Percentiles rank a stretch among this genome's conserved stretches.
phyloP scores from a whole-genome alignment of 257 asterid genomes.

The Gardenia jasminoides region DNA sequence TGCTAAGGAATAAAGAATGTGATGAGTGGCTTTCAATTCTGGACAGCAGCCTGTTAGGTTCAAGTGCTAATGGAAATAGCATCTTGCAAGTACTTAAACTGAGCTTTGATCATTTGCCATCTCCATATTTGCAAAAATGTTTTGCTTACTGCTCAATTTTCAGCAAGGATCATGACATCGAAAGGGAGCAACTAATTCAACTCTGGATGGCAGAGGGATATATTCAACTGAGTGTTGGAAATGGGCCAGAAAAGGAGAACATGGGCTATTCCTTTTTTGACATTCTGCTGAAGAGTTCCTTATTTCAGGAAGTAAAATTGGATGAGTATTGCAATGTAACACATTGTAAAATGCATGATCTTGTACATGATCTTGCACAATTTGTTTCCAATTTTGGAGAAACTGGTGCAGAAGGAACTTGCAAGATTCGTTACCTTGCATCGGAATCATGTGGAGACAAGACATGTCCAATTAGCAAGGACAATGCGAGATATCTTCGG shows the following conservation, averaged over 20 bases:
- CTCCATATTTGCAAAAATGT: conserved; percentile 24
- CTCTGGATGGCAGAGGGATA: conserved; percentile 35
- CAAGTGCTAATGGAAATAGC: background rate
- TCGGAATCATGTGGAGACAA: background rate
- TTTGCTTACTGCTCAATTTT: conserved; percentile 36
- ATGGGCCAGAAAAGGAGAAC: background rate
- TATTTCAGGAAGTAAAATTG: conserved; percentile 10
- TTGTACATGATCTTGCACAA: conserved; percentile 36
- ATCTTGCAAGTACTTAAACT: conserved; percentile 13
- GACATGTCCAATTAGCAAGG: background rate
- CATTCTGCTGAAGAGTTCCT: conserved; percentile 24
- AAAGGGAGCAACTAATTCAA: conserved; percentile 20
- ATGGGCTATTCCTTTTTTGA: conserved; percentile 18
- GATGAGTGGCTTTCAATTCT: conserved; percentile 22
- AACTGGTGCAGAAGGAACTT: background rate
- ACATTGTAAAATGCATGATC: conserved; percentile 34
- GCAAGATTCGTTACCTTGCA: background rate
- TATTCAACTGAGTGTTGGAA: conserved; percentile 8
- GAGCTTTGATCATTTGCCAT: conserved; percentile 31
- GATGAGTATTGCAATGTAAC: background rate
- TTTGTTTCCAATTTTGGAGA: conserved; percentile 11
- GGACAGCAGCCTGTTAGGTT: background rate
- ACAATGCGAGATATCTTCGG: background rate
- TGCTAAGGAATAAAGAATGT: conserved; percentile 8
- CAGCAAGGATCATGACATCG: background rate